Base-by-base conservation (phyloP, 352 stramenopile species). In the Elongisporangium prolatum region DNA sequence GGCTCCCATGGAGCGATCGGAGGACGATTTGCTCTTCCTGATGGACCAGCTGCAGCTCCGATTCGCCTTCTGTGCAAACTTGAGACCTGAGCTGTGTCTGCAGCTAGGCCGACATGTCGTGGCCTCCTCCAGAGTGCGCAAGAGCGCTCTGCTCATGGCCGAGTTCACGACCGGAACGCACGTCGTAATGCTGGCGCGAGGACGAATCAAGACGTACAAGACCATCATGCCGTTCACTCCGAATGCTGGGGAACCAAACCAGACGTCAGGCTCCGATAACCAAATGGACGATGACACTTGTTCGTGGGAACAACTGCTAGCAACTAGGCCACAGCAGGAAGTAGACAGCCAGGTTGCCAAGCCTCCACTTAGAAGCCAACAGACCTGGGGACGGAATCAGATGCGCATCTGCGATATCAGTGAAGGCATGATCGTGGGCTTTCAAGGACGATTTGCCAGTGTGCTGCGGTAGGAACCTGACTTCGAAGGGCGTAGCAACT, bases 21-120 rank as follows among this genome's bases (percentile, higher is more conserved):
- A 70, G 2, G 65, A 70, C 8, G 75, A 89, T 3, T 50, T 87
- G 47, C 59, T 72, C 21, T 65, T 68, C 4, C 56, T 89, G 21
- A 57, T 62, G 24, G 79, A 89, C 34, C 68, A 72, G 17, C 67
- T 89, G 51, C 68, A 67, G n/a, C 67, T 67, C 2, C 34, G 60
- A 24, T 86, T 86, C 38, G 50, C 68, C 0, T 63, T 67, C 44
- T 89, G 79, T 59, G 68, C 65, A 5, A 49, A 60, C 1, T 44
- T 89, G 18, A 59, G 67, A 7, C 74, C 65, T 4, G 63, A 77
- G 16, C 70, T 77, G 0, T 71, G 72, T n/a, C 58, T 67, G 28
- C 37, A 71, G 17, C 56, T 89, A 16, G 72, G 68, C 40, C 44
- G 55, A 50, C 63, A 70, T 0, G 22, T 89, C 9, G n/a, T 71